These are phyloP conservation scores for Parasitella parasitica DNA, from an alignment of 371 early-diverging fungal species.

Conservation along the genomic window DNA sequence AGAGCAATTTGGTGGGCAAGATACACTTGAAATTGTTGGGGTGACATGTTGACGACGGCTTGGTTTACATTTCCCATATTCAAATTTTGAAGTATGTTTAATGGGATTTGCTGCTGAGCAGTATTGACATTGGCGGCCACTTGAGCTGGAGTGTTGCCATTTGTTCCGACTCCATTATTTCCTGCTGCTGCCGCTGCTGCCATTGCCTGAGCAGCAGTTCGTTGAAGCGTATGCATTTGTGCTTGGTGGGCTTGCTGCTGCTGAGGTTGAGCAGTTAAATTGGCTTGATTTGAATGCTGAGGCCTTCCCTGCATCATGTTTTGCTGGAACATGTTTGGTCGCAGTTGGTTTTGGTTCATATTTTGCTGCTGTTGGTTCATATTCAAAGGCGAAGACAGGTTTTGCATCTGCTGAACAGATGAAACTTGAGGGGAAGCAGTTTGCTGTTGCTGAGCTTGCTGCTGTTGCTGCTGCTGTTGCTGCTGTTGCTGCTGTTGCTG, in stretches of 20 bases:
- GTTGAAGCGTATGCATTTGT: slow-evolving; percentile 30
- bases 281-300: slow-evolving; percentile 14
- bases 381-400: slow-evolving; percentile 21
- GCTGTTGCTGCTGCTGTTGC: slow-evolving; percentile 17
- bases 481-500: slow-evolving; percentile 6
- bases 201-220: slow-evolving; percentile 31
- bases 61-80: slow-evolving; percentile 20
- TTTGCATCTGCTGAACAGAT: slow-evolving; percentile 17
- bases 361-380: slow-evolving; percentile 20
- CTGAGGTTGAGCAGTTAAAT: slow-evolving; percentile 22
- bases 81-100: slow-evolving; percentile 29
- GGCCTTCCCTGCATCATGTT: slow-evolving; percentile 30
- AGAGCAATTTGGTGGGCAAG: slow-evolving; percentile 31
- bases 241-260: slow-evolving; percentile 16
- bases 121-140: slow-evolving; percentile 2
- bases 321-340: slow-evolving; percentile 34
- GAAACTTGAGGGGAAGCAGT: slow-evolving; percentile 40
- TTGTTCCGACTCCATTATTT: neutral
- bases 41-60: slow-evolving; percentile 22
- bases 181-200: slow-evolving; percentile 26
- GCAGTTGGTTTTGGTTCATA: slow-evolving; percentile 21
- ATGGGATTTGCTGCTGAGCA: slow-evolving; percentile 20
- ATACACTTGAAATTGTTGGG: slow-evolving; percentile 34
- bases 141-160: slow-evolving; percentile 1
- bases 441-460: slow-evolving; percentile 52